These are phyloP conservation scores for Metschnikowia anglica DNA, from an alignment of 805 yeast genomes.

Conservation along the genomic window DNA sequence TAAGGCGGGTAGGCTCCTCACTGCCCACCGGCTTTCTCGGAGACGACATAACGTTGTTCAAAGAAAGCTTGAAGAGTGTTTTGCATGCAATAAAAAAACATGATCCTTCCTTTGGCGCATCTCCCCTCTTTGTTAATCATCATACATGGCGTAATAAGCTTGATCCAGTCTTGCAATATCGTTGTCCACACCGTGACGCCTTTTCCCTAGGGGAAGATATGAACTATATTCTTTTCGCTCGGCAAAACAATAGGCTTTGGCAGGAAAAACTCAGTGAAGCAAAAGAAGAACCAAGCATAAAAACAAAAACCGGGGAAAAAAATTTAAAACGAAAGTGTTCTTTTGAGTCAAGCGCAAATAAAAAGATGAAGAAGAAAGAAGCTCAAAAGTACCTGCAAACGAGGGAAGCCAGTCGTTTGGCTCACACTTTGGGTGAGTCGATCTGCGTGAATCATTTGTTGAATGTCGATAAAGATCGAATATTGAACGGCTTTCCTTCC, in stretches of 20 bases:
- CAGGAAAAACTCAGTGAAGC: not conserved
- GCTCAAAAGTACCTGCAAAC: not conserved
- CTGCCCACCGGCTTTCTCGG: not conserved
- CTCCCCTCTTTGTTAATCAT: slow-evolving; percentile 12
- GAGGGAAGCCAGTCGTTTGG: too few species aligned
- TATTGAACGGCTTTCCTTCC: slow-evolving; percentile 17
- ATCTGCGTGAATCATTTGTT: slow-evolving; percentile 6
- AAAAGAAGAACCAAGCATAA: not conserved
- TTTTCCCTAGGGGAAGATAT: not conserved
- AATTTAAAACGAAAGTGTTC: slow-evolving; percentile 1
- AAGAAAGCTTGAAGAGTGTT: slow-evolving; percentile 7
- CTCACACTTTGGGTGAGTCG: slow-evolving; percentile 4
- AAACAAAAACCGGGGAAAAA: not conserved
- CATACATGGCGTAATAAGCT: slow-evolving; percentile 5
- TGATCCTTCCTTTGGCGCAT: slow-evolving; percentile 10
- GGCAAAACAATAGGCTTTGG: not conserved
- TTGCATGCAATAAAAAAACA: slow-evolving; percentile 7
- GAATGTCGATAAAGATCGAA: slow-evolving; percentile 6
- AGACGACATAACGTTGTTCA: slow-evolving; percentile 2
- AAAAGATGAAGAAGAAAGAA: not conserved
- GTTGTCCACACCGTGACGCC: slow-evolving; percentile 1
- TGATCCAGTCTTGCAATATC: not conserved
- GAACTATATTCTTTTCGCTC: not conserved
- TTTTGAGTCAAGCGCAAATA: not conserved
- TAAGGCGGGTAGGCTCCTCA: slow-evolving; percentile 17